Evolutionary conservation across 2,329 filamentous ascomycete species (phyloP).

Genomic region (Phialocephala subalpina): DNA sequence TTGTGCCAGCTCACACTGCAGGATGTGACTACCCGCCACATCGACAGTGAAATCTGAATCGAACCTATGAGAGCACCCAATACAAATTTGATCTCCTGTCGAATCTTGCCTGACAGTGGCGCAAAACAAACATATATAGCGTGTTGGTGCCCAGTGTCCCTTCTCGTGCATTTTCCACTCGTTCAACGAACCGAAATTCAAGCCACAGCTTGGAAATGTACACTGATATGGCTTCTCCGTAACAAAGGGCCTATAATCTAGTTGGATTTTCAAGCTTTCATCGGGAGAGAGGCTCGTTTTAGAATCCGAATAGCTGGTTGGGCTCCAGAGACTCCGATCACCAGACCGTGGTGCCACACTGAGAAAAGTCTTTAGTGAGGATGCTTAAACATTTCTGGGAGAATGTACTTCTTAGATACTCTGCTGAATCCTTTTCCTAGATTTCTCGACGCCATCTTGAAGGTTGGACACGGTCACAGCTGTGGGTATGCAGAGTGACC

Average conservation of each 20-base stretch:
- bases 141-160: conserved; percentile 15
- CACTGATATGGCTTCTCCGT: neutral
- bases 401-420: conserved; percentile 11
- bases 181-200: conserved; percentile 5
- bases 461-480: conserved; percentile 5
- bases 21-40: conserved; percentile 16
- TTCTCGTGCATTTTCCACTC: conserved; percentile 16
- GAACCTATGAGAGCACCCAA: conserved; percentile 14
- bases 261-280: no score
- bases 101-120: conserved; percentile 13
- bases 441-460: conserved; percentile 1
- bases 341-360: conserved; percentile 11
- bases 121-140: conserved; percentile 15
- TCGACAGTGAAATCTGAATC: conserved; percentile 12
- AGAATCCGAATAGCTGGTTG: no score
- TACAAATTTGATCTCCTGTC: conserved; percentile 10
- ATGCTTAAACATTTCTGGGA: conserved; percentile 6
- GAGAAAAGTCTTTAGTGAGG: neutral
- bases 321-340: neutral
- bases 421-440: conserved; percentile 10
- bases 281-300: no score
- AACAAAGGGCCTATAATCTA: no score
- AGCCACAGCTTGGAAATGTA: conserved; percentile 11
- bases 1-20: conserved; percentile 17
- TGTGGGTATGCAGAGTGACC: neutral